Evolutionary conservation across 78 protist species (phyloP), one percentile per base, ranked within the genome.

Genomic region (Dictyostelium capitatum): DNA sequence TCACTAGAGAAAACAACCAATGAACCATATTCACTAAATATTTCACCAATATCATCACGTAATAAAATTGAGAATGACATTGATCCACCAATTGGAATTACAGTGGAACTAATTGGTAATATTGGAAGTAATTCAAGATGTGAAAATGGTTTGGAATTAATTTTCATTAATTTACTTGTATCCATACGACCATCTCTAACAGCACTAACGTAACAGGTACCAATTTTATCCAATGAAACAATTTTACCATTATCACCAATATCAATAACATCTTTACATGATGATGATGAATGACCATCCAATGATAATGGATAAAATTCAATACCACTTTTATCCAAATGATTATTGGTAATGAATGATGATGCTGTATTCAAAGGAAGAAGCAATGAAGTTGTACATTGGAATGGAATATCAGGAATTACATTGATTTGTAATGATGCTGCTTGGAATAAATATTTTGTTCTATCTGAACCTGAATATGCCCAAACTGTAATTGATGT

Each of bases 11-110:
- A 64, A 25, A 54, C 56, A 0, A 20, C 62, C 11, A 19, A 11
- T 14, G 47, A 14, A 6, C 69, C 93, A 87, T 87, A 87, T 50
- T 67, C 80, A 15, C 69, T 87, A 23, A 87, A 87, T 11, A 77
- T 6, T 19, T 87, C 93, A 65, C 93, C 93, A 30, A 87, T 59
- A 47, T 87, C 93, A 32, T 87, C 93, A 65, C 93, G 83, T n/a
- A 87, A 51, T 19, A 62, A 87, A 6, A 74, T 53, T 9, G 67
- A 37, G 64, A 87, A 87, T 64, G 93, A 75, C 30, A 77, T 48
- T 8, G 83, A 64, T 4, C 50, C 93, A n/a, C 84, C 84, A 23
- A 87, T 77, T 59, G 84, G 79, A 8, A 87, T 67, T 2, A 87
- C 84, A 0, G 70, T 77, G 11, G 70, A 50, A 46, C 30, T 87